Base-by-base conservation (phyloP, 768 basidiomycete genomes). In the Russula brevipes region DNA sequence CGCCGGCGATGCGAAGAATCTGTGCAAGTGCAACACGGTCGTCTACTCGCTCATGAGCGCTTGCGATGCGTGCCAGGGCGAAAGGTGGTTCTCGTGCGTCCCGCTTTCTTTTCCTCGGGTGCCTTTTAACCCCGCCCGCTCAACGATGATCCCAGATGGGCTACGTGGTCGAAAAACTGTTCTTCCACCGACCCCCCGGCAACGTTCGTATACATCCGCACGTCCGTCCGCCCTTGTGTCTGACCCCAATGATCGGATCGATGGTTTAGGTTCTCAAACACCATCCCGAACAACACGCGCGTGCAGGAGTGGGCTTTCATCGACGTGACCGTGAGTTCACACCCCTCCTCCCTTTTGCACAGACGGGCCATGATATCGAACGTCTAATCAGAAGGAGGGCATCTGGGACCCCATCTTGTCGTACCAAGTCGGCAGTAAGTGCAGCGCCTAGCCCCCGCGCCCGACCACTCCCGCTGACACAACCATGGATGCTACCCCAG, bases 1-100 rank as follows among this genome's bases (percentile, higher is more conserved):
- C 71, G 73, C 71, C 61, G 54, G n/a, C 31, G 47, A 57, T 53
- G 42, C 72, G 38, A 17, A 60, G 60, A 71, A 76, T 54, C 6
- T 24, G 14, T 75, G 75, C 65, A 64, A 71, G 42, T 77, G 75
- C 63, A 74, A 72, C 30, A 68, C 68, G 12, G 72, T 72, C n/a
- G 69, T 74, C 12, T 77, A 75, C 62, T 72, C 72, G 10, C 68
- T 77, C 8, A 67, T 73, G 38, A 70, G 73, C 47, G 75, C 75
- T 24, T 77, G 76, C 63, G 71, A 63, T 19, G 70, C 69, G n/a
- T 77, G 76, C 58, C 73, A 74, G 38, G 66, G 53, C 8, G 39
- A 49, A 30, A 5, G 36, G 5, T 69, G 54, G 42, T 35, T 66
- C 42, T 31, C 59, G 71, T 71, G 36, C 69, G 70, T 59, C 46